A percentile compares a stretch with the other conserved stretches of the same genome.
Evolutionary conservation across 139 green algal species (phyloP).

Genomic region (Zygnema circumcarinatum): DNA sequence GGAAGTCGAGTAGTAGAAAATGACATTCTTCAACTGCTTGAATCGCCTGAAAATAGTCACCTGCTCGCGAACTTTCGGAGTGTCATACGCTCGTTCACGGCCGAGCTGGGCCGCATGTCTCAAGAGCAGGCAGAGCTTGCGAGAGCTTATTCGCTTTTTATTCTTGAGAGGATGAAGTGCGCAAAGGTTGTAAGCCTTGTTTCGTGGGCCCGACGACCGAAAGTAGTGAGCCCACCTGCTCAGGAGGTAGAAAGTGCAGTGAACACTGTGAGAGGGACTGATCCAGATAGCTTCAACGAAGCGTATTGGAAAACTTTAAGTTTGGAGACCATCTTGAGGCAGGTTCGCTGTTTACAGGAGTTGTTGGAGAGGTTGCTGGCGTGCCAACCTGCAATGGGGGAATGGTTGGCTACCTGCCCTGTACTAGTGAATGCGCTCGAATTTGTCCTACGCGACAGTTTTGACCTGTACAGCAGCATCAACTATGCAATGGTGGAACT

Average conservation of each 20-base stretch:
- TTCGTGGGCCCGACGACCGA: not conserved
- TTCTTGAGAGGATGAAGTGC: constrained; percentile 8
- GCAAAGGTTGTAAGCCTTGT: constrained; percentile 6
- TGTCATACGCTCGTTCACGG: not conserved
- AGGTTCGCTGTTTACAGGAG: not conserved
- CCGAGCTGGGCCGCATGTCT: not conserved
- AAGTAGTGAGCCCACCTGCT: too few species aligned
- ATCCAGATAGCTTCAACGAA: not conserved
- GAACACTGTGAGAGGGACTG: not conserved
- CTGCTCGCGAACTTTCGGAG: not conserved
- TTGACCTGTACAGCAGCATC: constrained; percentile 20
- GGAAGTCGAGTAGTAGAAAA: not conserved
- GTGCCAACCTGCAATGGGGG: not conserved
- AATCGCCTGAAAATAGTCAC: not conserved
- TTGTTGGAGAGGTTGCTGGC: not conserved
- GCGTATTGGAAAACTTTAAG: not conserved
- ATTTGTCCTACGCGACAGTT: constrained; percentile 23
- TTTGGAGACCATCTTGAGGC: not conserved
- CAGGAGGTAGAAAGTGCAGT: not conserved
- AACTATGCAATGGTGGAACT: constrained; percentile 24
- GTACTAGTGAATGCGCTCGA: constrained; percentile 15
- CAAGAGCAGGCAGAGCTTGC: not conserved
- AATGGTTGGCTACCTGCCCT: not conserved
- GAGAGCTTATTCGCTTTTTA: not conserved
- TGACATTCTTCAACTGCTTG: not conserved